A percentile compares a stretch with the other conserved stretches of the same genome.
Conservation (phyloP, 2,329 filamentous ascomycete genomes). For the Neophaeococcomyces aloes region DNA sequence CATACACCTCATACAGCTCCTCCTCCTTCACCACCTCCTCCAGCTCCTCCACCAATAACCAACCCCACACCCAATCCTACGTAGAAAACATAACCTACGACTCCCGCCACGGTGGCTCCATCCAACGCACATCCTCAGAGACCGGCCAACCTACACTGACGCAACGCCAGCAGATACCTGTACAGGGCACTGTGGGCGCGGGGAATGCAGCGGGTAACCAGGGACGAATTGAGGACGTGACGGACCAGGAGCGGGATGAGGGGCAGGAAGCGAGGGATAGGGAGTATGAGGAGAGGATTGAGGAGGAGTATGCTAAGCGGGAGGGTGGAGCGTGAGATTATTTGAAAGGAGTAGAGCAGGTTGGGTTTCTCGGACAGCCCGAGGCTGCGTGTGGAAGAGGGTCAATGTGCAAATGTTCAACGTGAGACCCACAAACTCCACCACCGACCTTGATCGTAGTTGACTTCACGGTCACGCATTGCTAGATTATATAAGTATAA, state of each 20-base stretch:
- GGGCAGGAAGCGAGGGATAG: constrained; percentile 1
- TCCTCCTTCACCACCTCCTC: constrained; percentile 5
- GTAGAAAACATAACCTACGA: not conserved
- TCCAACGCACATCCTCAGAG: constrained; percentile 9
- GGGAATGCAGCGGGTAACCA: constrained; percentile 11
- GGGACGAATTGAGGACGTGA: constrained; percentile 23
- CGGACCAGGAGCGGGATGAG: constrained; percentile 36
- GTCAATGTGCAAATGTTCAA: too few relatives aligned
- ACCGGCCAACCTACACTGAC: constrained; percentile 6
- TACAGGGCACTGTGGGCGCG: constrained; percentile 22
- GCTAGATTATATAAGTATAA: too few relatives aligned
- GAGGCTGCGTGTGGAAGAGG: too few relatives aligned
- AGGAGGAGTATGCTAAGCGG: constrained; percentile 9
- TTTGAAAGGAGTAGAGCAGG: too few relatives aligned
- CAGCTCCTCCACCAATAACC: not conserved
- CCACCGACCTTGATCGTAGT: too few relatives aligned
- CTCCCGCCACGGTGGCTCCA: constrained; percentile 4
- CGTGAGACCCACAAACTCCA: too few relatives aligned
- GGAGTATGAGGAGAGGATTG: constrained; percentile 8
- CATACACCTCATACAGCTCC: constrained; percentile 7
- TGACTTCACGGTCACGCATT: too few relatives aligned
- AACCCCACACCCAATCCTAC: constrained; percentile 6
- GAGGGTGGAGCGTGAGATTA: constrained; percentile 5
- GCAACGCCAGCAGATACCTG: constrained; percentile 25
- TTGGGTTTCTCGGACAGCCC: too few relatives aligned